Conservation (phyloP, 1,139 yeast genomes). For the Nematodospora anomalae region DNA sequence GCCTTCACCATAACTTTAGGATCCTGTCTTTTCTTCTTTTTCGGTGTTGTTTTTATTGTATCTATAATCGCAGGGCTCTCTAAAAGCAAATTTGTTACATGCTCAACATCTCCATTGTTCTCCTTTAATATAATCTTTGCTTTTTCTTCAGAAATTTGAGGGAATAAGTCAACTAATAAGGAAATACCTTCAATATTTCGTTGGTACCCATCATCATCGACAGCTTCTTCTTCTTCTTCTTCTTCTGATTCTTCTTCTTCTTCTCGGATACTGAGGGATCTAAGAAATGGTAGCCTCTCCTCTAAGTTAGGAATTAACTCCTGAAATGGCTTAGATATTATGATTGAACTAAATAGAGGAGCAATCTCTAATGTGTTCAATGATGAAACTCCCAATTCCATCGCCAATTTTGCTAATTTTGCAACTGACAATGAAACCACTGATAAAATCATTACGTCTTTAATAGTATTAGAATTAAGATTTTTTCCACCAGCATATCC, state of each 20-base stretch:
- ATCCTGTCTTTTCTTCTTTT: slow-evolving; percentile 4
- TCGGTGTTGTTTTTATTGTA: slow-evolving; percentile 19
- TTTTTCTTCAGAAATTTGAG: slow-evolving; percentile 47
- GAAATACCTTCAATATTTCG: slow-evolving; percentile 41
- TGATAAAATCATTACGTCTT: slow-evolving; percentile 53
- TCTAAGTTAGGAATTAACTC: slow-evolving; percentile 51
- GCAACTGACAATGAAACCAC: slow-evolving; percentile 49
- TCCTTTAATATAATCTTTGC: slow-evolving; percentile 48
- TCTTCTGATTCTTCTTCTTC: slow-evolving; percentile 20
- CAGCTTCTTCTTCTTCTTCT: slow-evolving; percentile 31
- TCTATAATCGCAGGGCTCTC: slow-evolving; percentile 55
- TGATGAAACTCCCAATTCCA: slow-evolving; percentile 44
- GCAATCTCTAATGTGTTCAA: slow-evolving; percentile 40
- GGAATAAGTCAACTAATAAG: slow-evolving; percentile 57
- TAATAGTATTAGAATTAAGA: slow-evolving; percentile 44
- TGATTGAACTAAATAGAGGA: slow-evolving; percentile 56
- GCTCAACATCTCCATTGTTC: slow-evolving; percentile 55
- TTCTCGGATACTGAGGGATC: slow-evolving; percentile 13
- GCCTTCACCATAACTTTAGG: slow-evolving; percentile 6
- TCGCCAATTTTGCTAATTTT: slow-evolving; percentile 39
- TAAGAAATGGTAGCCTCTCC: slow-evolving; percentile 45
- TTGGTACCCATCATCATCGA: slow-evolving; percentile 13
- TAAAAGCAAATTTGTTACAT: slow-evolving; percentile 56
- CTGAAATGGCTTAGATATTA: slow-evolving; percentile 45
- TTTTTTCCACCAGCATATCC: slow-evolving; percentile 59